Base-by-base conservation (phyloP, 2,329 filamentous ascomycete species). In the Diaporthe aspalathi region DNA sequence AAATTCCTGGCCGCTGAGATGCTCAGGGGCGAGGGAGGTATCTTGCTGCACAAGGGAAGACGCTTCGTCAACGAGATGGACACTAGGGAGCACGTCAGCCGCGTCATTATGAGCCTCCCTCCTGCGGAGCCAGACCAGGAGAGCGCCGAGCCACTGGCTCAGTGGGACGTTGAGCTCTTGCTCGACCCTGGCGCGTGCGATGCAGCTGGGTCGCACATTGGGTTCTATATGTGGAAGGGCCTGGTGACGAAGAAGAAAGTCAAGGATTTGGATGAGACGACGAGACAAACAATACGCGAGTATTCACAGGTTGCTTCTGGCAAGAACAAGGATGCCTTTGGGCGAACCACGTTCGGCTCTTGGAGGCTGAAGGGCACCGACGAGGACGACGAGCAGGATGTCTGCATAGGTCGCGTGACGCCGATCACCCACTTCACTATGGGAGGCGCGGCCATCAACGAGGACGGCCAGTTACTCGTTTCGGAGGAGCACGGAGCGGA, bases 341-440 rank as follows among this genome's bases (percentile, higher is more conserved):
- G 85, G 0, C 81, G 90, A 2, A 82, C 76, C 2, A 76, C 81
- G 0, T 90, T 90, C 71, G 90, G 88, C 0, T 81, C 85, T 29
- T 92, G 90, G 90, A 80, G 74, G 1, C 76, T 91, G 20, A 79
- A 76, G 11, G 73, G 82, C 0, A 81, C 78, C 0, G 83, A 87
- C 17, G 81, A 82, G 5, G 83, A 82, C 45, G 78, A 83, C 0
- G 86, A 90, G 0, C 83, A 87, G 5, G 83, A 88, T 35, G 81
- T 91, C 0, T 90, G 88, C 72, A 78, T 91, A 0, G 90, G 89
- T 0, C 83, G 78, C 1, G 88, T 92, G 1, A 92, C 90, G 5
- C 90, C 90, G 0, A 88, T 91, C 0, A 84, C 89, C 2, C 90
- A 92, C 75, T 92, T 91, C 75, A 91, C 90, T 1, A 92, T 92